Conservation (phyloP, 2,329 filamentous ascomycete species). For the Neofusicoccum umdonicola region DNA sequence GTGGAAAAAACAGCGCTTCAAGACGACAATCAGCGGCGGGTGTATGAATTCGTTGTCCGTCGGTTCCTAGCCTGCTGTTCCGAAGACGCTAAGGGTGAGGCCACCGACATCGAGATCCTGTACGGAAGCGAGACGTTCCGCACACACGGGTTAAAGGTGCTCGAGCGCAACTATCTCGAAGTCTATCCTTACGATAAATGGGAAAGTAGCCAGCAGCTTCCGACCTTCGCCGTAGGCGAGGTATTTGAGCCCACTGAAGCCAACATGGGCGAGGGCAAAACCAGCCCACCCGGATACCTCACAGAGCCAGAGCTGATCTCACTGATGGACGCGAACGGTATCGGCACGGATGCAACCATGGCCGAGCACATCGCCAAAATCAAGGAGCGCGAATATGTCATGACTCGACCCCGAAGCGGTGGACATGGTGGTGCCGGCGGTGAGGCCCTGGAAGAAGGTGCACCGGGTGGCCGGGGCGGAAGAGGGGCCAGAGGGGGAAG, state of each 20-base stretch:
- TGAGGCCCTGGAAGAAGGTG: constrained; percentile 32
- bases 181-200: constrained; percentile 97
- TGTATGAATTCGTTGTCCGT: constrained; percentile 91
- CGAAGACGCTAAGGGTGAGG: constrained; percentile 83
- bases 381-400: constrained; percentile 83
- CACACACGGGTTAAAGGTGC: constrained; percentile 77
- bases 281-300: constrained; percentile 76
- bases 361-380: constrained; percentile 97
- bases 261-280: constrained; percentile 87
- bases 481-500: constrained; percentile 35
- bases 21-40: constrained; percentile 65
- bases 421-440: constrained; percentile 36
- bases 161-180: constrained; percentile 89
- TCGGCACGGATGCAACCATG: constrained; percentile 98
- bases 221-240: constrained; percentile 76
- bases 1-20: constrained; percentile 61
- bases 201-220: constrained; percentile 82
- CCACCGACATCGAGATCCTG: constrained; percentile 78
- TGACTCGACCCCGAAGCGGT: constrained; percentile 54
- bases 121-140: constrained; percentile 83
- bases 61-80: constrained; percentile 95
- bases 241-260: constrained; percentile 84
- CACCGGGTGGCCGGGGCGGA: constrained; percentile 34
- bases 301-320: constrained; percentile 95
- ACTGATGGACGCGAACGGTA: constrained; percentile 97